Evolutionary conservation across 371 early-diverging fungal species (phyloP), one percentile per base, ranked within the genome.

Genomic region (Haplosporangium sp.): DNA sequence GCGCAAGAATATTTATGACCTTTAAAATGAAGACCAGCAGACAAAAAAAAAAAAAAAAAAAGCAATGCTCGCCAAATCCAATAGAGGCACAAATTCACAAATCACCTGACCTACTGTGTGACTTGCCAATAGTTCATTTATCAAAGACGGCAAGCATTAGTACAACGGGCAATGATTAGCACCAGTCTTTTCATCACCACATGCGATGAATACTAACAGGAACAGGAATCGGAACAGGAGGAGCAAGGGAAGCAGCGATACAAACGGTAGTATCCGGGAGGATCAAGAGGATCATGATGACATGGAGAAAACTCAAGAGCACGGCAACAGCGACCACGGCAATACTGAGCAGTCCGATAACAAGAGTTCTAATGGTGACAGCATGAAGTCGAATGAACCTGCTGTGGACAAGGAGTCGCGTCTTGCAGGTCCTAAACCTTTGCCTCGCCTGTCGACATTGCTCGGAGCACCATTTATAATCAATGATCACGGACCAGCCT

Each of bases 391-490:
- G 20, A 16, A 14, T 8, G 14, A 51, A 42, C 8, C 40, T 43
- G 20, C 40, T 11, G 13, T 46, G n/a, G 65, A 57, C 41, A 65
- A 48, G 40, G 76, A 63, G 10, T 4, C 50, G 38, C 67, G 61
- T 20, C 50, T 47, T 50, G 23, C 52, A 36, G 57, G 47, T 16
- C 46, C 67, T 7, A 77, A 72, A 41, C 68, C 65, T 37, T 67
- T 72, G 1, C 72, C 72, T 16, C 79, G 64, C 13, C 64, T 79
- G 0, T 79, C 79, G 0, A 79, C 79, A 14, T 60, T 69, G 3
- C 55, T 72, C 5, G 66, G 62, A 7, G 38, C 60, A 9, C 59
- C 37, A 23, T 76, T 59, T 53, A 59, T 48, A 6, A 62, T 70
- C 42, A 43, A 54, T 16, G 67, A 64, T 40, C 58, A 53, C 9